Conservation (phyloP, 768 basidiomycete genomes). For the Panellus pusillus region DNA sequence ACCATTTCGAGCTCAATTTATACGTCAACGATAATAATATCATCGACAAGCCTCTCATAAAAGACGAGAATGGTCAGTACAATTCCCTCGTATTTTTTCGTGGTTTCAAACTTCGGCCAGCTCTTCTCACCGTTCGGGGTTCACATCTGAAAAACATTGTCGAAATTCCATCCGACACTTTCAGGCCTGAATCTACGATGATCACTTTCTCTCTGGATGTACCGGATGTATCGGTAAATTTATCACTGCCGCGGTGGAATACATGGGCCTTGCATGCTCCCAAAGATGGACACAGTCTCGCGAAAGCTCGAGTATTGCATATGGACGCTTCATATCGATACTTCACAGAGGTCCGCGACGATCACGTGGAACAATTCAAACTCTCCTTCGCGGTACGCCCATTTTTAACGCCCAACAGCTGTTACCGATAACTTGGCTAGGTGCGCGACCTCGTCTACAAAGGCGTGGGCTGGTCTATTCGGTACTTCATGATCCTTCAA, state of each 20-base stretch:
- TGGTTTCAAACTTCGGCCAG: conserved; percentile 38
- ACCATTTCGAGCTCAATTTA: conserved; percentile 74
- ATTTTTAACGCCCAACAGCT: conserved; percentile 6
- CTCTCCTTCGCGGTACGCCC: conserved; percentile 60
- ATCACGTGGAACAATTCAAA: conserved; percentile 77
- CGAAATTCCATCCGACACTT: conserved; percentile 68
- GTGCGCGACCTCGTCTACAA: conserved; percentile 58
- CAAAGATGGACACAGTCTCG: conserved; percentile 59
- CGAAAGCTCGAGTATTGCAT: conserved; percentile 54
- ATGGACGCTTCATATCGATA: conserved; percentile 75
- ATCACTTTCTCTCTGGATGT: conserved; percentile 66
- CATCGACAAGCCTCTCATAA: conserved; percentile 80
- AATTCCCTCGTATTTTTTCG: neutral
- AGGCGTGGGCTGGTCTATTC: conserved; percentile 82
- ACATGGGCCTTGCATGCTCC: conserved; percentile 72
- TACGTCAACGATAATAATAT: conserved; percentile 97
- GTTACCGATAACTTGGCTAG: conserved; percentile 33
- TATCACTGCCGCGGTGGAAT: conserved; percentile 88
- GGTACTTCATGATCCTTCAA: conserved; percentile 83
- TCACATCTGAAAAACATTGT: conserved; percentile 48
- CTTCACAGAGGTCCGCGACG: conserved; percentile 62
- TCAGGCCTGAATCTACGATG: conserved; percentile 65
- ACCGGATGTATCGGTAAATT: conserved; percentile 54
- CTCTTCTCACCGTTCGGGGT: conserved; percentile 70
- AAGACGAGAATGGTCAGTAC: conserved; percentile 79